phyloP scores from a whole-genome alignment of 1,284 basidiomycete species.

The Coriolopsis trogii region DNA sequence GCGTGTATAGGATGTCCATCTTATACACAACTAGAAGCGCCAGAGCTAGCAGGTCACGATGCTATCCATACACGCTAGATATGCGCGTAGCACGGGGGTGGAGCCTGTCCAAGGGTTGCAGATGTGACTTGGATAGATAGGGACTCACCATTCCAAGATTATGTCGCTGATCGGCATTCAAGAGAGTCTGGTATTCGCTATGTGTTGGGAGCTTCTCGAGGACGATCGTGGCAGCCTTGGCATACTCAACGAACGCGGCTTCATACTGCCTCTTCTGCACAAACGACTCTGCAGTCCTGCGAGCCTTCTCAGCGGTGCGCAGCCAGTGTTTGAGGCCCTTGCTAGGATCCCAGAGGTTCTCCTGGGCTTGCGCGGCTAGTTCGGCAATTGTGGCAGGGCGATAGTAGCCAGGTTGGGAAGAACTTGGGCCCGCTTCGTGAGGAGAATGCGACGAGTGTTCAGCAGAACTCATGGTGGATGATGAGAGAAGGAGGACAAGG shows the following conservation, averaged over 20 bases:
- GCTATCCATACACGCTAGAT: no score
- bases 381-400: constrained; percentile 52
- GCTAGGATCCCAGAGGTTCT: constrained; percentile 49
- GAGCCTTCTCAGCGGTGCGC: constrained; percentile 54
- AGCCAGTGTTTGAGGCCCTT: constrained; percentile 58
- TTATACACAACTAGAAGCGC: no score
- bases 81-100: no score
- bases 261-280: constrained; percentile 53
- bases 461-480: constrained; percentile 30
- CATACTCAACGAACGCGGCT: constrained; percentile 58
- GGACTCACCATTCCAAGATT: constrained; percentile 58
- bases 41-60: no score
- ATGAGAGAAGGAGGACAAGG: neutral
- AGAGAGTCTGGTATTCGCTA: constrained; percentile 48
- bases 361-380: constrained; percentile 52
- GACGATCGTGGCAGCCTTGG: constrained; percentile 64
- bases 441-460: constrained; percentile 19
- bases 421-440: constrained; percentile 15
- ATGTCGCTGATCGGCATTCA: constrained; percentile 49
- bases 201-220: constrained; percentile 64
- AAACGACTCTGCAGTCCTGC: constrained; percentile 47
- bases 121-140: neutral
- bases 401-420: constrained; percentile 14
- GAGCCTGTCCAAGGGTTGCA: no score
- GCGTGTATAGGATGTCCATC: no score